These are phyloP conservation scores for Tylopilus sp. DNA, from an alignment of 768 basidiomycete species.

Conservation along the genomic window DNA sequence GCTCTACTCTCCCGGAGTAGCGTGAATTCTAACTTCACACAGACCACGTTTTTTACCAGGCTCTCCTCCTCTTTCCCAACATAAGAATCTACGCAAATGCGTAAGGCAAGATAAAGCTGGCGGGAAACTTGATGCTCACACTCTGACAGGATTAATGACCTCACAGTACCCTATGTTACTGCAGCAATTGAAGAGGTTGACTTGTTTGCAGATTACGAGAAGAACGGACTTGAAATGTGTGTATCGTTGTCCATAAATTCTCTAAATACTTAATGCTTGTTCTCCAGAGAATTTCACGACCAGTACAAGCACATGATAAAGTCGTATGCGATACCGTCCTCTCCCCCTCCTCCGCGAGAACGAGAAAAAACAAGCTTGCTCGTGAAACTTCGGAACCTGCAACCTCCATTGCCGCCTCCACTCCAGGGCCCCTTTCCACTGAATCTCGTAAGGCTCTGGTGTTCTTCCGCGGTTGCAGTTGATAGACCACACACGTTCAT, in stretches of 20 bases:
- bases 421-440: constrained; percentile 62
- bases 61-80: constrained; percentile 60
- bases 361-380: constrained; percentile 43
- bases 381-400: constrained; percentile 35
- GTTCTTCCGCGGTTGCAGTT: not conserved
- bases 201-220: constrained; percentile 53
- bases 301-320: constrained; percentile 56
- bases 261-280: constrained; percentile 4
- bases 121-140: not conserved
- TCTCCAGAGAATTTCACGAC: constrained; percentile 50
- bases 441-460: constrained; percentile 54
- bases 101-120: constrained; percentile 35
- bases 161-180: constrained; percentile 80
- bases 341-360: constrained; percentile 43
- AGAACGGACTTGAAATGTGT: constrained; percentile 62
- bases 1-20: not conserved
- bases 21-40: not conserved
- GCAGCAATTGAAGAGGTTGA: constrained; percentile 69
- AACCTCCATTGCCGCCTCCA: constrained; percentile 53
- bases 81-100: constrained; percentile 81
- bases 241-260: constrained; percentile 16
- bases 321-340: constrained; percentile 44
- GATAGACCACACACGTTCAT: not conserved
- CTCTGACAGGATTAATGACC: constrained; percentile 56
- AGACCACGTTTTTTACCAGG: constrained; percentile 78